Evolutionary conservation across 148 eudicot species (phyloP).

Genomic region (Nepenthes mirabilis): DNA sequence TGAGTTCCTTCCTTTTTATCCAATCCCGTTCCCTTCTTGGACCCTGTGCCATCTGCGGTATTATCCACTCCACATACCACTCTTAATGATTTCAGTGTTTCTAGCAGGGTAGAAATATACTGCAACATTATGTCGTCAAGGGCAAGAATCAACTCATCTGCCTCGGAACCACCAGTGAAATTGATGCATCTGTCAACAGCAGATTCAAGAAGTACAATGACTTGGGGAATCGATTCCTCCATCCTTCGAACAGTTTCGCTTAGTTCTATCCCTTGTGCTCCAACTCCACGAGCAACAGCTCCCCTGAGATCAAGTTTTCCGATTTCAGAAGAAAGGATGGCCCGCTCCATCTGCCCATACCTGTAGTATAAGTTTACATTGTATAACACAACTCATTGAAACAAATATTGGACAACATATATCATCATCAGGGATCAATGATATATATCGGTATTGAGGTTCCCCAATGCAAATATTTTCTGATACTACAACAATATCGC

Average conservation of each 20-base stretch:
- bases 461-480: no score
- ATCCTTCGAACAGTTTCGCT: constrained; percentile 97
- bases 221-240: constrained; percentile 96
- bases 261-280: constrained; percentile 91
- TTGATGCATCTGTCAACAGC: constrained; percentile 86
- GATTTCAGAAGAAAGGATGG: constrained; percentile 71
- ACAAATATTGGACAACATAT: no score
- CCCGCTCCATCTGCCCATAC: constrained; percentile 93
- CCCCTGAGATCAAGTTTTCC: constrained; percentile 82
- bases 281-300: constrained; percentile 78
- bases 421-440: no score
- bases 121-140: constrained; percentile 83
- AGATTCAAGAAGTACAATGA: constrained; percentile 83
- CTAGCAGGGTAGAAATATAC: constrained; percentile 72
- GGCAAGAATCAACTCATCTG: constrained; percentile 73
- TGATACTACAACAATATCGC: no score
- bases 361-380: constrained; percentile 20
- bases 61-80: constrained; percentile 71
- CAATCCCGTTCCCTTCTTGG: constrained; percentile 49
- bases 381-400: not conserved
- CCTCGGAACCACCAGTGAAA: constrained; percentile 96
- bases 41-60: constrained; percentile 26
- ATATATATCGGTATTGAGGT: no score
- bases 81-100: constrained; percentile 67
- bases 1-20: constrained; percentile 67